Evolutionary conservation across 108 stramenopile genomes (phyloP).

Genomic region (Ochromonas danica): DNA sequence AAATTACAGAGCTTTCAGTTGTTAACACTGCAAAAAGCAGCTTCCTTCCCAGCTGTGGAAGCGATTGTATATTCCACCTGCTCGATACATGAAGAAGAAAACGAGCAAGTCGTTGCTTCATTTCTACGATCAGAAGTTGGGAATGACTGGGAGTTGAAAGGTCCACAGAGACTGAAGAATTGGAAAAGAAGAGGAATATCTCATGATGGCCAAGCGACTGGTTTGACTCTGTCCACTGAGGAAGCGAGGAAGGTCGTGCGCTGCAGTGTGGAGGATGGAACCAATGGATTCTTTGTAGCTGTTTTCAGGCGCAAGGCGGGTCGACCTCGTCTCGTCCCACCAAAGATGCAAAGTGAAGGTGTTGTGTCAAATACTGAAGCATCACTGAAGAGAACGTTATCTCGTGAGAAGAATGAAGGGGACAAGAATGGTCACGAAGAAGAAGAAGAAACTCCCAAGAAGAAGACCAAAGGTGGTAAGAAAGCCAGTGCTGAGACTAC

Average conservation of each 20-base stretch:
- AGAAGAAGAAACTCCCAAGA: background rate
- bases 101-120: slow-evolving; percentile 81
- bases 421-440: background rate
- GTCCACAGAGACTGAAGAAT: slow-evolving; percentile 50
- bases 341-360: background rate
- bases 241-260: slow-evolving; percentile 76
- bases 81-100: slow-evolving; percentile 84
- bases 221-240: slow-evolving; percentile 59
- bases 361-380: too few relatives aligned
- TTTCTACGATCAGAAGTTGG: slow-evolving; percentile 53
- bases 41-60: slow-evolving; percentile 75
- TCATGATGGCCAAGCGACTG: slow-evolving; percentile 7
- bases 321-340: background rate
- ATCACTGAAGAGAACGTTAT: background rate
- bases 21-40: slow-evolving; percentile 77
- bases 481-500: background rate
- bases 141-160: slow-evolving; percentile 41
- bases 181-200: slow-evolving; percentile 73
- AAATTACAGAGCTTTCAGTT: slow-evolving; percentile 83
- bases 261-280: slow-evolving; percentile 83
- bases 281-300: slow-evolving; percentile 95
- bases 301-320: slow-evolving; percentile 67
- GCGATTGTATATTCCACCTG: slow-evolving; percentile 98
- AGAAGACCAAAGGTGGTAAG: background rate
- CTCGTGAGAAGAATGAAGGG: background rate